phyloP scores from a whole-genome alignment of 345 rosid genomes.

The Populus davidiana region DNA sequence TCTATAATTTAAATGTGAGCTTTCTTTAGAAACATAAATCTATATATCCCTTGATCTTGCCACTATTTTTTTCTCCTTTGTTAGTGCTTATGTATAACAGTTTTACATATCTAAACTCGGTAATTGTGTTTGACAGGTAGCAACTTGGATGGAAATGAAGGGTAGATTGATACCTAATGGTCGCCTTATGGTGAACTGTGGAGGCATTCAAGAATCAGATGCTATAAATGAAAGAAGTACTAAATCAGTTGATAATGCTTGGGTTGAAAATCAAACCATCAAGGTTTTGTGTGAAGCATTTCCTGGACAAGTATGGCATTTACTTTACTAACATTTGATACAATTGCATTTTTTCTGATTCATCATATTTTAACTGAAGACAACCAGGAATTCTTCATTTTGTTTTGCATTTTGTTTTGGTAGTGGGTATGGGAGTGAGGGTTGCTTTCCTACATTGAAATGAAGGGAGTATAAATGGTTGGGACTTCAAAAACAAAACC shows the following conservation, averaged over 20 bases:
- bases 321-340: not conserved
- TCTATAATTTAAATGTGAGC: no score
- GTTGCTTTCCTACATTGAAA: no score
- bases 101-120: not conserved
- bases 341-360: not conserved
- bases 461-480: no score
- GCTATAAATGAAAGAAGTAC: slow-evolving; percentile 18
- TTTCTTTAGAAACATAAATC: no score
- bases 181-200: slow-evolving; percentile 82
- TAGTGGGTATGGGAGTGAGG: no score
- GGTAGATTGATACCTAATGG: slow-evolving; percentile 65
- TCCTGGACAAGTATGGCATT: slow-evolving; percentile 54
- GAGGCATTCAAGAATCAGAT: slow-evolving; percentile 45
- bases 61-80: no score
- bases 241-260: slow-evolving; percentile 28
- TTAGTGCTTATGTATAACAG: not conserved
- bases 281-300: slow-evolving; percentile 60
- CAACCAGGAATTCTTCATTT: no score
- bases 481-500: no score
- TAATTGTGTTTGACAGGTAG: slow-evolving; percentile 37
- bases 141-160: slow-evolving; percentile 59
- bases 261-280: slow-evolving; percentile 60
- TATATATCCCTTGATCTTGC: no score
- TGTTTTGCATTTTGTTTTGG: no score
- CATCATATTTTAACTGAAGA: not conserved